phyloP scores from a whole-genome alignment of 2,329 filamentous ascomycete species.

The Colletotrichum chrysophilum region DNA sequence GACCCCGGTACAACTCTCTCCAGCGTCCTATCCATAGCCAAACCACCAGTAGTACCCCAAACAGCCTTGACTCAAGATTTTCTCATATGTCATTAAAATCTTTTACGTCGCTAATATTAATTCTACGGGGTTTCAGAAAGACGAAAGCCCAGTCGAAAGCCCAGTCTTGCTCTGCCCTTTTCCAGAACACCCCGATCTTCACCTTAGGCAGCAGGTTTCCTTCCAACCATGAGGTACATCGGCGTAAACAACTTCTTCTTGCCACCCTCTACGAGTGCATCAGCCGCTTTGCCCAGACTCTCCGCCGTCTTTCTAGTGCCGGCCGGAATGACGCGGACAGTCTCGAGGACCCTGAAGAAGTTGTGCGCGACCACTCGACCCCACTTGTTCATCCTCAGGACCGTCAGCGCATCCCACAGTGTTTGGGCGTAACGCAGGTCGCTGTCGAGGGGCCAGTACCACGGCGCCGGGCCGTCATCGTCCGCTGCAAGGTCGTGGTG shows the following conservation, averaged over 20 bases:
- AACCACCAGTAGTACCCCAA: too few relatives aligned
- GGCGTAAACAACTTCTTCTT: slow-evolving; percentile 92
- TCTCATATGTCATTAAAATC: background rate
- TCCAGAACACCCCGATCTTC: background rate
- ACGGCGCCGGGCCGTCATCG: slow-evolving; percentile 76
- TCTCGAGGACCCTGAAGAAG: slow-evolving; percentile 79
- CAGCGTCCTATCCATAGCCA: background rate
- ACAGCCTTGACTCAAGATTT: too few relatives aligned
- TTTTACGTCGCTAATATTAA: background rate
- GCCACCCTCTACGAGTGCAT: slow-evolving; percentile 86
- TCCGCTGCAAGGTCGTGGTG: slow-evolving; percentile 63
- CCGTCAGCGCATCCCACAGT: slow-evolving; percentile 79
- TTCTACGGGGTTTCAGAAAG: background rate
- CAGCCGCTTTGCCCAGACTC: slow-evolving; percentile 80
- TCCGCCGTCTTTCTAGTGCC: slow-evolving; percentile 97
- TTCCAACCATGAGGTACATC: slow-evolving; percentile 96
- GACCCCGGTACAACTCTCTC: too few relatives aligned
- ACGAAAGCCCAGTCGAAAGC: background rate
- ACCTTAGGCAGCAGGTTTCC: slow-evolving; percentile 67
- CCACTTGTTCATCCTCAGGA: slow-evolving; percentile 86
- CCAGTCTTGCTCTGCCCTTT: fast-evolving
- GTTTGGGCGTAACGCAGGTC: slow-evolving; percentile 83
- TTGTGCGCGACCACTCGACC: slow-evolving; percentile 78
- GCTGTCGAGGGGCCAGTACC: slow-evolving; percentile 93
- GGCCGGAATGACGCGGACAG: slow-evolving; percentile 73